Evolutionary conservation across 2,329 filamentous ascomycete genomes (phyloP).

Genomic region (Cladosporium sp.): DNA sequence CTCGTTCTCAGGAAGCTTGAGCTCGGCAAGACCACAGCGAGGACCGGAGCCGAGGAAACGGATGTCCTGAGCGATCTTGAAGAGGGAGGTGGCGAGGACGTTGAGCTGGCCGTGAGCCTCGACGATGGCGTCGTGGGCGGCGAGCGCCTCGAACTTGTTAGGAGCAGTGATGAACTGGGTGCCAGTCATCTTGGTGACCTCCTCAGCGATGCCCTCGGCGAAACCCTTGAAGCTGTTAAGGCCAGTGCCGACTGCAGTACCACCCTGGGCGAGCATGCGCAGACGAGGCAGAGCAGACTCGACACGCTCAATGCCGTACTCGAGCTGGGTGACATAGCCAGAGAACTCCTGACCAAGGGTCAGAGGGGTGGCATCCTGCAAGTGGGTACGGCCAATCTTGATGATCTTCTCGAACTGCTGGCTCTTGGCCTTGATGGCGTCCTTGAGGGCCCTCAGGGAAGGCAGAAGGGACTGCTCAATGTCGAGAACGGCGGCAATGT

Average conservation of each 20-base stretch:
- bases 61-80: conserved; percentile 98
- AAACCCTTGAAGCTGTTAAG: conserved; percentile 98
- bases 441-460: conserved; percentile 71
- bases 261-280: conserved; percentile 83
- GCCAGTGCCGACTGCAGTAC: conserved; percentile 92
- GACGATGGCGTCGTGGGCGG: conserved; percentile 91
- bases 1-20: conserved; percentile 93
- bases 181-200: conserved; percentile 88
- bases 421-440: conserved; percentile 80
- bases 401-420: conserved; percentile 90
- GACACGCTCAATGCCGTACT: conserved; percentile 82
- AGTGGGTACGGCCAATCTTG: conserved; percentile 96
- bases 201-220: conserved; percentile 82
- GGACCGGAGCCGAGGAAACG: conserved; percentile 94
- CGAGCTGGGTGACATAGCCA: conserved; percentile 91
- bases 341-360: conserved; percentile 97
- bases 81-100: conserved; percentile 82
- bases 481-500: conserved; percentile 94
- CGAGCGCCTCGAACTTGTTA: conserved; percentile 98
- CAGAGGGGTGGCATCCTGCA: conserved; percentile 94
- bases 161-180: conserved; percentile 91
- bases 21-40: conserved; percentile 89
- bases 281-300: conserved; percentile 77
- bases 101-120: conserved; percentile 92
- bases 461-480: conserved; percentile 81